These are phyloP conservation scores for Agrocybe praecox DNA, from an alignment of 768 basidiomycete species.

Conservation along the genomic window DNA sequence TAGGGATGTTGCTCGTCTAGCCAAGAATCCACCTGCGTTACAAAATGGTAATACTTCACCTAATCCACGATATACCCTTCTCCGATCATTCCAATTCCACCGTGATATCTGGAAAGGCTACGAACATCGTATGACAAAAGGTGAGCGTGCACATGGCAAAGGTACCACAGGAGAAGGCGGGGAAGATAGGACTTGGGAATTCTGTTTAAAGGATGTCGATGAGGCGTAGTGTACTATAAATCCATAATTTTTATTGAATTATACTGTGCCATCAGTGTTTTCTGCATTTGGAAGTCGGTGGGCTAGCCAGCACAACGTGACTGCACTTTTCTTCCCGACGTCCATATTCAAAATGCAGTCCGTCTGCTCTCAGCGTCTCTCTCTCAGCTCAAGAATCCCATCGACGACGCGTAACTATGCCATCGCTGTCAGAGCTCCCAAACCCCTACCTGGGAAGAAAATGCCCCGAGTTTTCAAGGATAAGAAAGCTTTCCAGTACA, in stretches of 20 bases:
- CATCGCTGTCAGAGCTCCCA: conserved; percentile 51
- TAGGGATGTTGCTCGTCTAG: conserved; percentile 78
- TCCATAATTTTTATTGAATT: too few relatives aligned
- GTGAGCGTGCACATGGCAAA: conserved; percentile 68
- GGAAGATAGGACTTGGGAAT: conserved; percentile 90
- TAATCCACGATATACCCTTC: conserved; percentile 70
- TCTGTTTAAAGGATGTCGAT: conserved; percentile 48
- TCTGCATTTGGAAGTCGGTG: conserved; percentile 11
- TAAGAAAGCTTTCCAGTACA: conserved; percentile 81
- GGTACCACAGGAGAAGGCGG: conserved; percentile 73
- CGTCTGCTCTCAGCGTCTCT: conserved; percentile 63
- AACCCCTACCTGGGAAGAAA: conserved; percentile 53
- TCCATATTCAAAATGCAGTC: conserved; percentile 23
- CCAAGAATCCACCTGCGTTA: conserved; percentile 71
- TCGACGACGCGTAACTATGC: conserved; percentile 67
- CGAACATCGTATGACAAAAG: conserved; percentile 93
- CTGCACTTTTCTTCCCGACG: conserved; percentile 17
- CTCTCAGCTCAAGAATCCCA: conserved; percentile 68
- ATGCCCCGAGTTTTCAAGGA: conserved; percentile 71
- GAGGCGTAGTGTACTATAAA: background rate
- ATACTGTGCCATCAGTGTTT: background rate
- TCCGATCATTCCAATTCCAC: conserved; percentile 83
- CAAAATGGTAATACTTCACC: conserved; percentile 41
- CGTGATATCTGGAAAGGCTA: conserved; percentile 79
- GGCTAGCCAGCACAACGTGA: conserved; percentile 12